Evolutionary conservation across 2,329 filamentous ascomycete genomes (phyloP).

Genomic region (Ascomycota sp.): DNA sequence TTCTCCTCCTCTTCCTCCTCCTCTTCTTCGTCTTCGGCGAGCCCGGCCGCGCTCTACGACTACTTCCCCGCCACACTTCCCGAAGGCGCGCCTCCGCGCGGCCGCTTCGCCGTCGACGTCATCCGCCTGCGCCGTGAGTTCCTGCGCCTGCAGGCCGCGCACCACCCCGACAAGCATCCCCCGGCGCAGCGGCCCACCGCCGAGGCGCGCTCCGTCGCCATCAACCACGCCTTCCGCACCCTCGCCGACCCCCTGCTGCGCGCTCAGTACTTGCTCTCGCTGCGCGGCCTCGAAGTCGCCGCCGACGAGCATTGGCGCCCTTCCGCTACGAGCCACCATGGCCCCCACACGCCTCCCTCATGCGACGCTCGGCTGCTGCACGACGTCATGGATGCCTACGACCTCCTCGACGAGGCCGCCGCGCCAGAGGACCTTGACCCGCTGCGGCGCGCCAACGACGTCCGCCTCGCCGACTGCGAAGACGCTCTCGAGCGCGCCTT

Average conservation of each 20-base stretch:
- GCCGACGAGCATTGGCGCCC: conserved; percentile 40
- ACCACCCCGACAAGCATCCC: conserved; percentile 53
- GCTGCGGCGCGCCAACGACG: conserved; percentile 46
- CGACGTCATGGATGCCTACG: conserved; percentile 61
- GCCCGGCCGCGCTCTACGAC: conserved; percentile 40
- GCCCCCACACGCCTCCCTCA: no score
- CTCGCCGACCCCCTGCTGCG: conserved; percentile 57
- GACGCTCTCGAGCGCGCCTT: conserved; percentile 43
- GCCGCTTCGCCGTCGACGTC: conserved; percentile 56
- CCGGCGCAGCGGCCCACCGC: conserved; percentile 35
- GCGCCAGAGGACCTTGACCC: conserved; percentile 41
- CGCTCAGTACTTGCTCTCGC: conserved; percentile 71
- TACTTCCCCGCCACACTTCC: conserved; percentile 73
- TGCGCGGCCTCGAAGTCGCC: conserved; percentile 55
- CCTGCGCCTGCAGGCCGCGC: conserved; percentile 56
- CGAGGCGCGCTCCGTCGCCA: conserved; percentile 57
- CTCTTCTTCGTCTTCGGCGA: conserved; percentile 1
- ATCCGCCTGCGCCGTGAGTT: conserved; percentile 63
- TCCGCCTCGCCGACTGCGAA: conserved; percentile 43
- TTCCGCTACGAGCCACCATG: no score
- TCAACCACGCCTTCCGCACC: conserved; percentile 86
- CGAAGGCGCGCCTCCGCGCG: conserved; percentile 52
- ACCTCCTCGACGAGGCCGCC: conserved; percentile 52
- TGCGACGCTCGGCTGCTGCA: conserved; percentile 37
- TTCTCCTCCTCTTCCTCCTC: conserved; percentile 1